Conservation (phyloP, 2,329 filamentous ascomycete genomes). For the Xylaria polymorpha region DNA sequence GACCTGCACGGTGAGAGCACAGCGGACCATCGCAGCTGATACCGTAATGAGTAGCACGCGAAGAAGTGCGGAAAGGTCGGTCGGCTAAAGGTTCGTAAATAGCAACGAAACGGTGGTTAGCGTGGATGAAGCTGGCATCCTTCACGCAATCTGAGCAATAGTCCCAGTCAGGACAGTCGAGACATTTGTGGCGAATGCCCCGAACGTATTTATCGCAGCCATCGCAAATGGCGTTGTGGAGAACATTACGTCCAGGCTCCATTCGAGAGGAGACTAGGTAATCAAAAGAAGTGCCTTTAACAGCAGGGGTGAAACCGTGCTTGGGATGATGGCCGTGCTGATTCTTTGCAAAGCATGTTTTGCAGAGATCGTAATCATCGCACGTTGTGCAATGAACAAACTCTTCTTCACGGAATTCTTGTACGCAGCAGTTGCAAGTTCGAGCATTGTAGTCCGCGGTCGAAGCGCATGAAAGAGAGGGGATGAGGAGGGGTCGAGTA, state of each 20-base stretch:
- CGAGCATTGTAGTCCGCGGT: slow-evolving; percentile 53
- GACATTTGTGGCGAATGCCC: slow-evolving; percentile 94
- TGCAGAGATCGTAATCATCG: slow-evolving; percentile 92
- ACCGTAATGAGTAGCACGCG: slow-evolving; percentile 74
- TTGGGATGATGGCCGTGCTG: slow-evolving; percentile 91
- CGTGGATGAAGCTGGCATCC: slow-evolving; percentile 76
- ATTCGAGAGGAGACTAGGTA: slow-evolving; percentile 74
- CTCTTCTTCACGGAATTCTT: slow-evolving; percentile 78
- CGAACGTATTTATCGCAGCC: slow-evolving; percentile 89
- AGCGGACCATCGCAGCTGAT: slow-evolving; percentile 96
- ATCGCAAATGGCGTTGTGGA: slow-evolving; percentile 92
- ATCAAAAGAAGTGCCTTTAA: slow-evolving; percentile 70
- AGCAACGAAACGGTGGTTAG: slow-evolving; percentile 87
- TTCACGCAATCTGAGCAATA: slow-evolving; percentile 84
- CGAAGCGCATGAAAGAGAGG: slow-evolving; percentile 20
- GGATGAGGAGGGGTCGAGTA: slow-evolving; percentile 9
- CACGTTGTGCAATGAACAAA: slow-evolving; percentile 89
- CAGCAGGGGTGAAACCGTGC: slow-evolving; percentile 80
- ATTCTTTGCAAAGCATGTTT: slow-evolving; percentile 78
- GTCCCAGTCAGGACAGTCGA: slow-evolving; percentile 97
- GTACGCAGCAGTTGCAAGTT: slow-evolving; percentile 76
- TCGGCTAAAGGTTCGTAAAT: slow-evolving; percentile 78
- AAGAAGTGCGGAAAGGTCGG: slow-evolving; percentile 52
- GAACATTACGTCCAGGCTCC: slow-evolving; percentile 80
- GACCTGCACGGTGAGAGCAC: slow-evolving; percentile 70